Percentiles rank a stretch among this genome's conserved stretches.
phyloP scores from a whole-genome alignment of 163 green algal genomes.

The Scenedesmus sp. region DNA sequence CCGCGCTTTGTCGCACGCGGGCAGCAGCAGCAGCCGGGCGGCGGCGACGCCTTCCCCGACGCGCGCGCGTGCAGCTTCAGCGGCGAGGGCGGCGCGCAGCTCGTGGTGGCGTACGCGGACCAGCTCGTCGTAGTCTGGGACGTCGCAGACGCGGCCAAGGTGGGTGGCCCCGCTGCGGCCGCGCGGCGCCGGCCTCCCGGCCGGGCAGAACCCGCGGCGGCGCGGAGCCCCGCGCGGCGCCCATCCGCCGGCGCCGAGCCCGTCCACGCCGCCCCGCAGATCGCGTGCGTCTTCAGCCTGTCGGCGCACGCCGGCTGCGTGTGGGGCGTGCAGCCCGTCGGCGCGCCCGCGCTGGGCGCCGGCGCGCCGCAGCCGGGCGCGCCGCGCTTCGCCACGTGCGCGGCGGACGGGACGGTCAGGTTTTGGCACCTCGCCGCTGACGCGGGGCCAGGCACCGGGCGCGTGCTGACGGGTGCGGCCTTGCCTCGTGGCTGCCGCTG shows the following conservation, averaged over 20 bases:
- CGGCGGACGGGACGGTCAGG: slow-evolving; percentile 49
- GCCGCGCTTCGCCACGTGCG: slow-evolving; percentile 47
- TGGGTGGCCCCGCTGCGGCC: too few relatives aligned
- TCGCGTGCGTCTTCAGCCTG: slow-evolving; percentile 9
- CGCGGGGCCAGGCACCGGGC: neutral
- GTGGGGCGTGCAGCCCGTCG: slow-evolving; percentile 28
- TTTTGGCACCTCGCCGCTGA: slow-evolving; percentile 53
- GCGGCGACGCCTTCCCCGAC: slow-evolving; percentile 48
- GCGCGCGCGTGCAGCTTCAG: slow-evolving; percentile 44
- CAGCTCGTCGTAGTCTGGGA: slow-evolving; percentile 61
- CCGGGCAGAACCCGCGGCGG: too few relatives aligned
- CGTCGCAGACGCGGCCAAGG: slow-evolving; percentile 47
- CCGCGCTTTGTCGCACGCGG: slow-evolving; percentile 31
- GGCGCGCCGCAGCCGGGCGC: slow-evolving; percentile 12
- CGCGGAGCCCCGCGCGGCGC: too few relatives aligned
- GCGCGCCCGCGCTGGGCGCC: neutral
- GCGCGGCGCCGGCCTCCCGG: too few relatives aligned
- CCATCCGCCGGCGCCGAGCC: too few relatives aligned
- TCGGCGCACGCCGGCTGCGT: slow-evolving; percentile 27
- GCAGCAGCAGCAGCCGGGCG: neutral
- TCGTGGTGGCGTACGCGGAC: slow-evolving; percentile 63
- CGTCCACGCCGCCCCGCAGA: slow-evolving; percentile 2
- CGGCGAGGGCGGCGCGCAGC: slow-evolving; percentile 25
- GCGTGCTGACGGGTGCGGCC: neutral
- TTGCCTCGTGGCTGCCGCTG: too few relatives aligned